Base-by-base conservation (phyloP, 441 rosid species). In the Euphorbia celastroides region DNA sequence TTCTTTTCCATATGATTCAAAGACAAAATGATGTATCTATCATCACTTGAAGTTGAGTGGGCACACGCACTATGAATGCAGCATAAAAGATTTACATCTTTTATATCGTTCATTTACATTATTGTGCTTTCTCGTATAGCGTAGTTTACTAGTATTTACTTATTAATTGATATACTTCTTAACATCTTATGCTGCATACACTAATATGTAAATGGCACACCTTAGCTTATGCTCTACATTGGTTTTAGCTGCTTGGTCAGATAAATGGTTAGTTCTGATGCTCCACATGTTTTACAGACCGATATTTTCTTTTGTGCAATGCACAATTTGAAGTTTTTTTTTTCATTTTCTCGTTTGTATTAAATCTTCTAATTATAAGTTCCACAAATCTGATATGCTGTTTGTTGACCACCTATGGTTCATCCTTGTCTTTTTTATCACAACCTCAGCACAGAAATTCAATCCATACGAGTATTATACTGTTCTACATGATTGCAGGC, bases 401-500 rank as follows among this genome's bases (percentile, higher is more conserved):
- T n/a, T n/a, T n/a, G n/a, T n/a, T n/a, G n/a, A n/a, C n/a, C n/a
- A n/a, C n/a, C n/a, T n/a, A n/a, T n/a, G n/a, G n/a, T n/a, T n/a
- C n/a, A n/a, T n/a, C n/a, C n/a, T n/a, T n/a, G n/a, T n/a, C n/a
- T n/a, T n/a, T n/a, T n/a, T n/a, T n/a, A n/a, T n/a, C n/a, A n/a
- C 12, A 38, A 38, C 13, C 44, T 38, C 44, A 38, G 7, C 44
- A 38, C 12, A 1, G 44, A 38, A 7, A 38, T 38, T 3, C 44
- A 38, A 38, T 48, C 3, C 0, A 17, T 0, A 48, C 16, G 3
- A 5, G 54, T 48, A 48, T 57, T 16, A 59, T 62, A 46, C 4
- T 12, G 27, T 56, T 48, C 27, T 62, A 46, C 64, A 50, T 57
- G 58, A 42, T n/a, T 27, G 60, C 77, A 89, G 92, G 88, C 72